Percentiles rank a stretch among this genome's conserved stretches.
These are phyloP conservation scores for Mucor saturninus DNA, from an alignment of 371 early-diverging fungal genomes.

Conservation along the genomic window DNA sequence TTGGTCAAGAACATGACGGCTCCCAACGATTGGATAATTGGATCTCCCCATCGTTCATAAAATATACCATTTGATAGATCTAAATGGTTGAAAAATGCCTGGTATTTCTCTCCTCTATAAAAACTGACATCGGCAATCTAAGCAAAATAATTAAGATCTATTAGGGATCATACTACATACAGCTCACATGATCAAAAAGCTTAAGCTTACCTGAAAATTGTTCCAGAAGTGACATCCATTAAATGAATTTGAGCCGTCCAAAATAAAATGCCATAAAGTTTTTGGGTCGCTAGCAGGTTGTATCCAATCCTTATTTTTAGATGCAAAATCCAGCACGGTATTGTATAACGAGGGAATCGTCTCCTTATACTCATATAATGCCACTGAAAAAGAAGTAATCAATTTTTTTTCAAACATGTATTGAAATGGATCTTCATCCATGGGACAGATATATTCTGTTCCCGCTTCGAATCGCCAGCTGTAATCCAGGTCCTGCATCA, in stretches of 20 bases:
- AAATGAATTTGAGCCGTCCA: conserved; percentile 55
- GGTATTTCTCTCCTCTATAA: conserved; percentile 63
- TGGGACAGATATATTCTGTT: conserved; percentile 51
- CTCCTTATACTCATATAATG: conserved; percentile 77
- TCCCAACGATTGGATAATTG: conserved; percentile 47
- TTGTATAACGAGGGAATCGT: conserved; percentile 87
- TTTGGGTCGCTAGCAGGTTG: conserved; percentile 17
- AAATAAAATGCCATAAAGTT: conserved; percentile 48
- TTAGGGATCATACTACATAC: background rate
- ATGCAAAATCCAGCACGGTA: conserved; percentile 60
- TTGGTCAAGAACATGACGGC: conserved; percentile 42
- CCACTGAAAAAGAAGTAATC: conserved; percentile 70
- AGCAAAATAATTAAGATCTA: background rate
- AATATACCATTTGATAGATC: conserved; percentile 88
- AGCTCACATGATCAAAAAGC: background rate
- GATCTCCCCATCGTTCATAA: conserved; percentile 83
- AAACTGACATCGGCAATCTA: conserved; percentile 51
- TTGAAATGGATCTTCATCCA: conserved; percentile 45
- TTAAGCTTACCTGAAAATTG: conserved; percentile 45
- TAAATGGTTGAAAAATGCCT: conserved; percentile 78
- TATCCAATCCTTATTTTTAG: conserved; percentile 42
- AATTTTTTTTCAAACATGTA: conserved; percentile 44
- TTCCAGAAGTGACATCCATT: conserved; percentile 89
- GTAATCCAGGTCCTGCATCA: conserved; percentile 44
- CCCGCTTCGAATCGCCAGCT: conserved; percentile 54